Conservation (phyloP, 495 filamentous ascomycete genomes). For the Daldinia childiae region DNA sequence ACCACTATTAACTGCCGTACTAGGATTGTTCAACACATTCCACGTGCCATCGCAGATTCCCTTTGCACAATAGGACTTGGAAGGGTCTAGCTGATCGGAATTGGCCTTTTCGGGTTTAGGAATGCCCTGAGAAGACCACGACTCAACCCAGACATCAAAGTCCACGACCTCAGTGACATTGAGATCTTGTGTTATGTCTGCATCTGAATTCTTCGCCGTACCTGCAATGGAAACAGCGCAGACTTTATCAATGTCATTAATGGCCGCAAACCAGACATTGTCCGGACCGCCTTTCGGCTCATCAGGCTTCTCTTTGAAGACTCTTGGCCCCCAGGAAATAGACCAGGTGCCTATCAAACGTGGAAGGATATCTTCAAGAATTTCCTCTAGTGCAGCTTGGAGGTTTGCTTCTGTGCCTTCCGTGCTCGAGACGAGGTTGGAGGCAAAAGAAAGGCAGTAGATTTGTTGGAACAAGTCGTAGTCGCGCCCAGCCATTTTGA, state of each 20-base stretch:
- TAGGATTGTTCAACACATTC: not conserved
- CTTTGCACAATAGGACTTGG: not conserved
- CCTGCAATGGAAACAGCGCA: conserved; percentile 1
- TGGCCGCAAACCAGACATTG: not conserved
- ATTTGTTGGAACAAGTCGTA: not conserved
- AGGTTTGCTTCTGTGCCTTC: not conserved
- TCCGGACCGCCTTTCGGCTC: not conserved
- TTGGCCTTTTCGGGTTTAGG: not conserved
- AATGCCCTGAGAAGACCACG: conserved; percentile 1
- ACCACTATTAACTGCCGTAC: not conserved
- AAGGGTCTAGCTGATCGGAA: not conserved
- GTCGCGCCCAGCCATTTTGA: not conserved
- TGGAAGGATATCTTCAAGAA: not conserved
- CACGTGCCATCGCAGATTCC: not conserved
- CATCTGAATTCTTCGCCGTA: not conserved
- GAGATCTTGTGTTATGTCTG: not conserved
- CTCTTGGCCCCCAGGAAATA: not conserved
- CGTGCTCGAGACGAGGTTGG: not conserved
- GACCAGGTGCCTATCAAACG: not conserved
- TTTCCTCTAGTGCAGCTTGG: not conserved
- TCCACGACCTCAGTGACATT: not conserved
- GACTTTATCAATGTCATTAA: not conserved
- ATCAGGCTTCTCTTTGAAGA: not conserved
- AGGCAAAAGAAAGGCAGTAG: not conserved
- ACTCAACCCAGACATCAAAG: not conserved